Evolutionary conservation across 2,329 filamentous ascomycete species (phyloP), one percentile per base, ranked within the genome.

Genomic region (Pseudovirgaria hyperparasitica): DNA sequence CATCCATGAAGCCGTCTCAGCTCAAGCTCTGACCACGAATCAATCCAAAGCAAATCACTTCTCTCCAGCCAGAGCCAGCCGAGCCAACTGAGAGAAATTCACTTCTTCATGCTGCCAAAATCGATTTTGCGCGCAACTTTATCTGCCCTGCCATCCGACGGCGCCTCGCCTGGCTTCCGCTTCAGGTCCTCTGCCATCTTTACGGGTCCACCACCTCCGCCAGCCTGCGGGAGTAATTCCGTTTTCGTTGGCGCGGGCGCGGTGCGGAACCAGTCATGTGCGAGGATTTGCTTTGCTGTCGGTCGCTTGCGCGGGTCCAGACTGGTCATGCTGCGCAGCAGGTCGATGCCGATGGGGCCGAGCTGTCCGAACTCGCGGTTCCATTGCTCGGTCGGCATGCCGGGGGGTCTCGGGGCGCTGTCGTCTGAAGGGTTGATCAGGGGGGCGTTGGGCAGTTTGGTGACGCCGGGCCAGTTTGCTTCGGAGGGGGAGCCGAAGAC

Each of bases 391-490:
- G 70, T 69, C 2, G 72, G 72, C 35, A 23, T 29, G 21, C 27
- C 23, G 12, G 54, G 82, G 41, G 60, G 58, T 38, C 35, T 73
- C 65, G 30, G 28, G 1, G 42, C 36, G 9, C 28, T 33, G 16
- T 27, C 15, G 26, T 12, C 10, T 26, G 24, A 15, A 29, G 19
- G 11, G 23, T 22, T 10, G 30, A 23, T 27, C 5, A 9, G 14
- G 6, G 25, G 32, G 12, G 37, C 36, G 16, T 39, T 35, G 8
- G 26, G 23, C 9, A 98, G 63, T 36, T 73, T 73, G 4, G 75
- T 75, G 6, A 98, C 86, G 16, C 87, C 87, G 1, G 90, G 86
- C 90, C 90, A 98, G 50, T 85, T 87, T 10, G 90, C 82, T 49
- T 98, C 90, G 4, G 75, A 90, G 0, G 90, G 90, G 0, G 85